Percentiles rank a stretch among this genome's conserved stretches.
Evolutionary conservation across 2,329 filamentous ascomycete species (phyloP).

Genomic region (Trichoderma pleuroti): DNA sequence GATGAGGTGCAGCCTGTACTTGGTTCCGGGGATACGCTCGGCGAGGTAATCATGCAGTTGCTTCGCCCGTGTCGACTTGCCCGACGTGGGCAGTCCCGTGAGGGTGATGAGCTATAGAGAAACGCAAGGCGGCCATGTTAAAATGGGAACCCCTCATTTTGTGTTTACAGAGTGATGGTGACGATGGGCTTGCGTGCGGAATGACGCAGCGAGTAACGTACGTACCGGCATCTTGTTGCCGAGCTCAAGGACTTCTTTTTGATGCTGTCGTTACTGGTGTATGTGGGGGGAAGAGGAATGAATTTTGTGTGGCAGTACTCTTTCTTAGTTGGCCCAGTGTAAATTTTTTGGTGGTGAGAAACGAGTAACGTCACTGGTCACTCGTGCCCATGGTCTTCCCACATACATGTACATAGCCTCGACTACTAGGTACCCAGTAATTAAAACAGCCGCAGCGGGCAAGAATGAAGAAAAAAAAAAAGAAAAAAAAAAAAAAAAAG

Average conservation of each 20-base stretch:
- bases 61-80: constrained; percentile 62
- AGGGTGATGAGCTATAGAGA: constrained; percentile 59
- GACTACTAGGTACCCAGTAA: too few relatives aligned
- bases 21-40: constrained; percentile 48
- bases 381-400: background rate
- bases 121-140: constrained; percentile 1
- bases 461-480: background rate
- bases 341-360: background rate
- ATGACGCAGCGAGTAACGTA: constrained; percentile 12
- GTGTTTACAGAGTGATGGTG: background rate
- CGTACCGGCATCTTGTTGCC: constrained; percentile 21
- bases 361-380: constrained; percentile 1
- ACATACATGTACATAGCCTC: background rate
- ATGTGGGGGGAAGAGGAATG: constrained; percentile 7
- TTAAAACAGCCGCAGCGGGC: background rate
- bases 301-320: constrained; percentile 9
- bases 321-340: background rate
- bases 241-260: background rate
- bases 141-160: background rate
- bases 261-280: background rate
- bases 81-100: constrained; percentile 64
- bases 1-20: constrained; percentile 68
- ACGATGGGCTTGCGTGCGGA: background rate
- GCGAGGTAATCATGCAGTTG: constrained; percentile 65
- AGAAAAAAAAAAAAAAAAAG: background rate